These are phyloP conservation scores for Pseudocercospora vitis DNA, from an alignment of 2,329 filamentous ascomycete species.

Conservation along the genomic window DNA sequence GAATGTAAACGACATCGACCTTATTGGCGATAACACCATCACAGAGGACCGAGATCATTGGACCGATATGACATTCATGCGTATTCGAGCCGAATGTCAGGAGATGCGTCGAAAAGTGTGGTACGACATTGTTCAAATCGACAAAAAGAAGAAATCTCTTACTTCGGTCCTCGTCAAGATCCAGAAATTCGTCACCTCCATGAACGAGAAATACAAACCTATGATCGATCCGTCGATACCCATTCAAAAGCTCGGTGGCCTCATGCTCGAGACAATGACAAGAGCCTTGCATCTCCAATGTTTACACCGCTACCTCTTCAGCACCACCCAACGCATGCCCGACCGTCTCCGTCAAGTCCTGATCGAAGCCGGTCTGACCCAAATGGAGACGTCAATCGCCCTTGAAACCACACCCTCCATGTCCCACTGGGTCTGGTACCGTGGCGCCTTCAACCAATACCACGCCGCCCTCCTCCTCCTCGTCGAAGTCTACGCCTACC, in stretches of 20 bases:
- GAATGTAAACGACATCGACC: slow-evolving; percentile 67
- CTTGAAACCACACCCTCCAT: slow-evolving; percentile 57
- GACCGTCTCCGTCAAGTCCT: slow-evolving; percentile 64
- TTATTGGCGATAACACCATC: slow-evolving; percentile 47
- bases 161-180: slow-evolving; percentile 67
- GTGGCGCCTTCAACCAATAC: slow-evolving; percentile 69
- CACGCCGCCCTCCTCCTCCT: slow-evolving; percentile 69
- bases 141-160: slow-evolving; percentile 61
- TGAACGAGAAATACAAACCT: slow-evolving; percentile 65
- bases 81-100: slow-evolving; percentile 70
- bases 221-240: slow-evolving; percentile 62
- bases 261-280: slow-evolving; percentile 65
- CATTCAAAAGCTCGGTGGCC: slow-evolving; percentile 62
- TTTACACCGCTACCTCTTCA: slow-evolving; percentile 65
- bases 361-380: slow-evolving; percentile 58
- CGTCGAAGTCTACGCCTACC: slow-evolving; percentile 63
- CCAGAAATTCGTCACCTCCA: slow-evolving; percentile 64
- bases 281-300: slow-evolving; percentile 66
- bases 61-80: slow-evolving; percentile 66
- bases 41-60: slow-evolving; percentile 55
- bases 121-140: slow-evolving; percentile 66
- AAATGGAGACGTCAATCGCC: slow-evolving; percentile 56
- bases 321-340: slow-evolving; percentile 53
- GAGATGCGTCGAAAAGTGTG: slow-evolving; percentile 71
- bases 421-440: slow-evolving; percentile 67